Evolutionary conservation across 768 basidiomycete species (phyloP).

Genomic region (Pleurotus tuoliensis): DNA sequence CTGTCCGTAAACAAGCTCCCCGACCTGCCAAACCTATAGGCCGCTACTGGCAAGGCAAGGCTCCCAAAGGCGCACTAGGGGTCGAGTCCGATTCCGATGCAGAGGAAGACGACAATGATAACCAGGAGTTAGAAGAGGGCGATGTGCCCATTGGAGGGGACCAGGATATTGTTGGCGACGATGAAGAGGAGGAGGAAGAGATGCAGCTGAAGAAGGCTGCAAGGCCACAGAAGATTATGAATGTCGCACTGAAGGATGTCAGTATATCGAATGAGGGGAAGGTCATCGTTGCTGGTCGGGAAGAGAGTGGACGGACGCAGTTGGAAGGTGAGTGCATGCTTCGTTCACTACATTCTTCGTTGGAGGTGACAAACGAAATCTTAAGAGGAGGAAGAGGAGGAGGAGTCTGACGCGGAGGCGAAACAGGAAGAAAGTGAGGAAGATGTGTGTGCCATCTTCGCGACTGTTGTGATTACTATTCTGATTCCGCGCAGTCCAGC

Average conservation of each 20-base stretch:
- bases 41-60: slow-evolving; percentile 90
- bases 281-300: slow-evolving; percentile 74
- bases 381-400: slow-evolving; percentile 46
- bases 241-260: slow-evolving; percentile 73
- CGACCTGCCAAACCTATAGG: slow-evolving; percentile 77
- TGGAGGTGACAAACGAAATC: slow-evolving; percentile 10
- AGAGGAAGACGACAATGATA: slow-evolving; percentile 36
- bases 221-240: slow-evolving; percentile 51
- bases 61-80: slow-evolving; percentile 67
- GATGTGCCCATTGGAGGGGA: slow-evolving; percentile 61
- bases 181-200: slow-evolving; percentile 43
- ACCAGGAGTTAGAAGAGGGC: slow-evolving; percentile 39
- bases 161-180: slow-evolving; percentile 43
- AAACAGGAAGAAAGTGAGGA: slow-evolving; percentile 30
- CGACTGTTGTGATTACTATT: slow-evolving; percentile 11
- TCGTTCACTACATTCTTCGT: not conserved
- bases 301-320: slow-evolving; percentile 74
- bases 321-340: slow-evolving; percentile 32
- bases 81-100: slow-evolving; percentile 64
- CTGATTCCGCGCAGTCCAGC: slow-evolving; percentile 56
- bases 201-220: slow-evolving; percentile 40
- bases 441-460: slow-evolving; percentile 19
- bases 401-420: slow-evolving; percentile 30
- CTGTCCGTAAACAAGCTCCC: slow-evolving; percentile 63
- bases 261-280: slow-evolving; percentile 77